Conservation (phyloP, 495 filamentous ascomycete genomes). For the Annulohypoxylon stygium region DNA sequence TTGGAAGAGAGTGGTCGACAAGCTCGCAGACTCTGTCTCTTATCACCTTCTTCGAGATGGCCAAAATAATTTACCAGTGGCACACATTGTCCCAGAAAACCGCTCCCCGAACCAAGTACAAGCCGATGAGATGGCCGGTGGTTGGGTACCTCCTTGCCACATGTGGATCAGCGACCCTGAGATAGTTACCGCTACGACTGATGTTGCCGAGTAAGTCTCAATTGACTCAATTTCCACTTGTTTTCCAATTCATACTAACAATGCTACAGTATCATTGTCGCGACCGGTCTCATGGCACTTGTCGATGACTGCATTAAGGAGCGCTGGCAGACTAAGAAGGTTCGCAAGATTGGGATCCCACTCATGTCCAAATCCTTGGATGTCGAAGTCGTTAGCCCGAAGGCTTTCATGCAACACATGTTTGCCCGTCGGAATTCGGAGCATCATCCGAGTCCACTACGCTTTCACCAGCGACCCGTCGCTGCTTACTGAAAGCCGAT, state of each 20-base stretch:
- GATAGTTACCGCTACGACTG: conserved; percentile 74
- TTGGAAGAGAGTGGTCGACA: conserved; percentile 82
- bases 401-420: conserved; percentile 81
- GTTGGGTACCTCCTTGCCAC: conserved; percentile 90
- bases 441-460: conserved; percentile 59
- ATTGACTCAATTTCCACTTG: conserved; percentile 12
- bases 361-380: conserved; percentile 71
- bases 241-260: conserved; percentile 32
- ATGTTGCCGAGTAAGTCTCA: conserved; percentile 90
- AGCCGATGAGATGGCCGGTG: conserved; percentile 84
- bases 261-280: conserved; percentile 79
- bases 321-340: conserved; percentile 77
- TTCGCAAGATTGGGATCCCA: conserved; percentile 68
- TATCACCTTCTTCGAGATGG: conserved; percentile 81
- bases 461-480: conserved; percentile 55
- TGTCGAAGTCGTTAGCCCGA: conserved; percentile 77
- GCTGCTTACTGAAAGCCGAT: conserved; percentile 53
- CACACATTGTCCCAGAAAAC: conserved; percentile 86
- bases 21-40: conserved; percentile 70
- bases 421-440: conserved; percentile 72
- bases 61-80: conserved; percentile 73
- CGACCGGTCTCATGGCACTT: conserved; percentile 88
- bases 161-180: conserved; percentile 86
- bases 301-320: conserved; percentile 93
- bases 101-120: conserved; percentile 74